A percentile compares a stretch with the other conserved stretches of the same genome.
Evolutionary conservation across 2,329 filamentous ascomycete genomes (phyloP).

Genomic region (Stagonosporopsis vannaccii): DNA sequence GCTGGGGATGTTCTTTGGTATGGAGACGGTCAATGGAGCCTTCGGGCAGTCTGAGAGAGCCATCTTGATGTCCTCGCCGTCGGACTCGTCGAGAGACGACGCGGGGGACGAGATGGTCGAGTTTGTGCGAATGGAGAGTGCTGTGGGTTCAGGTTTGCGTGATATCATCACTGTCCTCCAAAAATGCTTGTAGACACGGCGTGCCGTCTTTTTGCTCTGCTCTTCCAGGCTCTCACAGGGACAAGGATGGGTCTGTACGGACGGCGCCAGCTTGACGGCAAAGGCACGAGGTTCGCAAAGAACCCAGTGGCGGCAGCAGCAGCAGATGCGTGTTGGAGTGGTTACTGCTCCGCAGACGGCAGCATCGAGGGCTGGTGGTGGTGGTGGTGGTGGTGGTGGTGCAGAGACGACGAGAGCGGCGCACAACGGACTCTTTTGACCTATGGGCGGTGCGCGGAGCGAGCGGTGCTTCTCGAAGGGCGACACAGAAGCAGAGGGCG

Average conservation of each 20-base stretch:
- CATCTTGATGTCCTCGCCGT: slow-evolving; percentile 57
- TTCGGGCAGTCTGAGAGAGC: slow-evolving; percentile 57
- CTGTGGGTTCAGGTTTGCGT: slow-evolving; percentile 37
- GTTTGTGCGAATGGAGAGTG: slow-evolving; percentile 43
- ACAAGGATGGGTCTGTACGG: slow-evolving; percentile 41
- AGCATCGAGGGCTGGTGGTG: slow-evolving; percentile 39
- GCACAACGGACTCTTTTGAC: slow-evolving; percentile 8
- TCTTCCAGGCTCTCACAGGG: slow-evolving; percentile 45
- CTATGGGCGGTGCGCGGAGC: slow-evolving; percentile 12
- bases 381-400: slow-evolving; percentile 5
- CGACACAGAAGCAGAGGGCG: slow-evolving; percentile 26
- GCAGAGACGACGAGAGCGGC: slow-evolving; percentile 9
- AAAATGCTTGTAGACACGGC: slow-evolving; percentile 47
- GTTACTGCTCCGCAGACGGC: slow-evolving; percentile 31
- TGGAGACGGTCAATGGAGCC: slow-evolving; percentile 59
- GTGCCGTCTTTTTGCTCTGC: slow-evolving; percentile 42
- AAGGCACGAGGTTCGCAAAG: slow-evolving; percentile 44
- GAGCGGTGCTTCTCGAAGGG: slow-evolving; percentile 43
- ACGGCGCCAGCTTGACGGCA: slow-evolving; percentile 50
- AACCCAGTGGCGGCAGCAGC: slow-evolving; percentile 39
- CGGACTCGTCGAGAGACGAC: slow-evolving; percentile 38
- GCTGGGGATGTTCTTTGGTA: slow-evolving; percentile 52
- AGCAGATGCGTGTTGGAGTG: slow-evolving; percentile 23
- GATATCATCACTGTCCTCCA: slow-evolving; percentile 50
- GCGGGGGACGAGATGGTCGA: slow-evolving; percentile 47